Conservation (phyloP, 2,329 filamentous ascomycete species). For the Tolypocladium sp. region DNA sequence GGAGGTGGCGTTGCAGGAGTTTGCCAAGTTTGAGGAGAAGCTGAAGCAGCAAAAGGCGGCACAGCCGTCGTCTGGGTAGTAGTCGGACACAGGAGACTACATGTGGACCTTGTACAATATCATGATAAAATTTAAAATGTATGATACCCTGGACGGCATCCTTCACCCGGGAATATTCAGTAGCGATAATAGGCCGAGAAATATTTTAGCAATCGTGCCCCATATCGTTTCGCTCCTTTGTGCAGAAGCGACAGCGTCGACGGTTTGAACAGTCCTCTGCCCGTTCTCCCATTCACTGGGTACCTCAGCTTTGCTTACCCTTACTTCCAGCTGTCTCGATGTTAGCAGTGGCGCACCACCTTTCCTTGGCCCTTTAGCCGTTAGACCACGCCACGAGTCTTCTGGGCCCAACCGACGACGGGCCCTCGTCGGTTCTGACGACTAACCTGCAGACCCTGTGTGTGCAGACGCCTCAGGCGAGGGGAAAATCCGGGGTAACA, state of each 20-base stretch:
- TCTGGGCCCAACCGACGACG: background rate
- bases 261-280: background rate
- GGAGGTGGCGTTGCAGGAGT: conserved; percentile 76
- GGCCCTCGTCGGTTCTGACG: background rate
- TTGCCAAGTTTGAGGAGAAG: conserved; percentile 91
- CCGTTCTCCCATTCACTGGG: background rate
- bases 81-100: background rate
- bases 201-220: background rate
- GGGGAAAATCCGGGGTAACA: background rate
- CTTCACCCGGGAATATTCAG: no score
- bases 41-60: conserved; percentile 43
- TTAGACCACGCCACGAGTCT: background rate
- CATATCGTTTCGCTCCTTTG: background rate
- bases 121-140: background rate
- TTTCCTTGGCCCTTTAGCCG: background rate
- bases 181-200: no score
- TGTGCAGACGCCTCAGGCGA: background rate
- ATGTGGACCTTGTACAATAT: background rate
- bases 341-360: background rate
- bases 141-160: background rate
- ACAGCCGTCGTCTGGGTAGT: conserved; percentile 4
- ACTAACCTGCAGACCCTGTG: background rate
- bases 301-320: no score
- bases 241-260: background rate
- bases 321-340: background rate